Evolutionary conservation across 2,329 filamentous ascomycete species (phyloP).

Genomic region (Rachicladosporium sp.): DNA sequence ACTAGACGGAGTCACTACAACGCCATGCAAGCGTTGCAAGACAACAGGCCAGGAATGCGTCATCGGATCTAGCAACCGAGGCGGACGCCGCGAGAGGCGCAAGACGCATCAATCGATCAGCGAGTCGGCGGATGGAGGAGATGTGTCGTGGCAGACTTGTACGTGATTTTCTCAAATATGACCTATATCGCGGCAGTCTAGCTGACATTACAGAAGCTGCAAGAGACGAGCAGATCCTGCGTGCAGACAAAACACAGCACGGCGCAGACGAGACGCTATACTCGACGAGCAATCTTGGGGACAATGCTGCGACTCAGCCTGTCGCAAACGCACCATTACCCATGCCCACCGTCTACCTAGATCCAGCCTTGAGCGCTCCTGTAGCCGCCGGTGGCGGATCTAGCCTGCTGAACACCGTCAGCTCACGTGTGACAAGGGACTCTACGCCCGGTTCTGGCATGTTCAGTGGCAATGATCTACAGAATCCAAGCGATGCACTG

Average conservation of each 20-base stretch:
- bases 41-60: slow-evolving; percentile 47
- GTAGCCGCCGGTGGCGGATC: slow-evolving; percentile 1
- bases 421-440: slow-evolving; percentile 11
- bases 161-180: not conserved
- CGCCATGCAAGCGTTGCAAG: slow-evolving; percentile 46
- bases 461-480: slow-evolving; percentile 23
- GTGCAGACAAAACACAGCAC: no score
- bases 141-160: slow-evolving; percentile 5
- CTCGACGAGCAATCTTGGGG: no score
- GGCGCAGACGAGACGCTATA: no score
- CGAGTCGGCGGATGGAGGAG: slow-evolving; percentile 4
- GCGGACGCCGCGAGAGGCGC: slow-evolving; percentile 38
- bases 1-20: slow-evolving; percentile 36
- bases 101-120: slow-evolving; percentile 3
- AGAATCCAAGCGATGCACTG: slow-evolving; percentile 38
- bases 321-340: no score
- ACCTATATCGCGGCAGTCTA: no score
- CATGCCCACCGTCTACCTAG: no score
- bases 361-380: not conserved
- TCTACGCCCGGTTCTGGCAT: slow-evolving; percentile 18
- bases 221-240: no score
- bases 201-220: not conserved
- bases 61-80: slow-evolving; percentile 46
- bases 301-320: no score
- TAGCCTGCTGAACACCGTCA: slow-evolving; percentile 2